Conservation (phyloP, 495 filamentous ascomycete species). For the Penicillium flavigenum region DNA sequence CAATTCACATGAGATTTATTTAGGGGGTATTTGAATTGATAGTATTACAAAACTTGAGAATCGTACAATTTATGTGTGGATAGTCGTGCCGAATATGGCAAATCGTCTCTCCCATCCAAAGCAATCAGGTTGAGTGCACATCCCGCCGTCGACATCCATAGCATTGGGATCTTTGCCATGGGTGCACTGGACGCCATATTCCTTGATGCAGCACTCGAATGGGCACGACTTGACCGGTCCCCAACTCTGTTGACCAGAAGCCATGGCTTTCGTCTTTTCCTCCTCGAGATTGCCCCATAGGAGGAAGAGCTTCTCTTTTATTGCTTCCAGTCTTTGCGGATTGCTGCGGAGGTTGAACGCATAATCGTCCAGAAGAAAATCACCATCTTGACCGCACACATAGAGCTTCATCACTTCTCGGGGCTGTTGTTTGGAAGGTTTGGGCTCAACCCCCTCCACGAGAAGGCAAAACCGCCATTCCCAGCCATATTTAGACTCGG, state of each 20-base stretch:
- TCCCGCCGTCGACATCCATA: constrained; percentile 24
- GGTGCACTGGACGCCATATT: constrained; percentile 50
- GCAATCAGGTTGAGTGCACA: constrained; percentile 35
- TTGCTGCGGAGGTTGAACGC: constrained; percentile 64
- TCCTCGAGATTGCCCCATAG: constrained; percentile 90
- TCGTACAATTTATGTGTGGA: constrained; percentile 25
- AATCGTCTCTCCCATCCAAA: constrained; percentile 54
- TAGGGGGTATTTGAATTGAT: constrained; percentile 5
- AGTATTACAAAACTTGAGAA: not conserved
- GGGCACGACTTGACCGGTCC: constrained; percentile 24
- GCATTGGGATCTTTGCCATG: constrained; percentile 27
- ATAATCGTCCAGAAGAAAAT: constrained; percentile 63
- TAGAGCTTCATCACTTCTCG: constrained; percentile 58
- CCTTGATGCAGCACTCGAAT: constrained; percentile 48
- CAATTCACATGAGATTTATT: constrained; percentile 1
- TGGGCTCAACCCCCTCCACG: constrained; percentile 58
- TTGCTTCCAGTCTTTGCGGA: constrained; percentile 37
- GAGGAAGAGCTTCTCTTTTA: constrained; percentile 71
- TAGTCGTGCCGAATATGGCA: constrained; percentile 49
- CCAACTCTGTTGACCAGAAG: constrained; percentile 17
- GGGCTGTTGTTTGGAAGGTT: constrained; percentile 29
- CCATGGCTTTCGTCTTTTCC: constrained; percentile 38
- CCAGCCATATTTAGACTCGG: constrained; percentile 44
- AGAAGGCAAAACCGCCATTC: constrained; percentile 77
- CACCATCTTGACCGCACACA: constrained; percentile 63